Evolutionary conservation across 148 eudicot species (phyloP), one percentile per base, ranked within the genome.

Genomic region (Pouteria glomerata): DNA sequence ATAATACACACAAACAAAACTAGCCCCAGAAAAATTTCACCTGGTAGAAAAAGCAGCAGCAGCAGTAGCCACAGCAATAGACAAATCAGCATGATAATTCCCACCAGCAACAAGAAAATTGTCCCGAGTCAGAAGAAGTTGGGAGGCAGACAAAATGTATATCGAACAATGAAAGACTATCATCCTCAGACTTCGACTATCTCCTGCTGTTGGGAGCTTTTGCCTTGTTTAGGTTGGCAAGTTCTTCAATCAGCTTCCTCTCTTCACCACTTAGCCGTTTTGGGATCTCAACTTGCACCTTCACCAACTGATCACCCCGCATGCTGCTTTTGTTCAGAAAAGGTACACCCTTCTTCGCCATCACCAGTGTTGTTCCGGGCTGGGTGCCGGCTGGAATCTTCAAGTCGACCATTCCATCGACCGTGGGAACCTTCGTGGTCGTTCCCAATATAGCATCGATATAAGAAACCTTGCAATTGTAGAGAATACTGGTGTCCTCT

Each of bases 341-440:
- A 0, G 99, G 99, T 29, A 95, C 97, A 30, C 99, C 99, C 68
- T 89, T 95, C 83, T 91, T 91, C 3, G 89, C 92, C 99, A 95
- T 88, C 39, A 95, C 97, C 34, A 95, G 72, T 0, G 97, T 91
- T 3, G 97, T 90, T 61, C 90, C 94, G 0, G 99, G 99, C 66
- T 95, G 99, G 10, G 97, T 91, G 3, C 99, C 99, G 0, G 99
- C 26, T 1, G 99, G 97, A 41, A 95, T 90, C 75, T 85, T 91
- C 74, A 91, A 79, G 72, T 95, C 99, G 8, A 95, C 97, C 65
- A 69, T 81, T 33, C 99, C 99, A 47, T 95, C 99, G 0, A 95
- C 96, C 0, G 97, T 95, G 0, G 99, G 99, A 15, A 95, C 94
- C 76, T 89, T 91, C 72, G 73, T 61, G 0, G 88, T 88, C 3